Evolutionary conservation across 345 rosid genomes (phyloP).

Genomic region (Boechera divaricarpa): DNA sequence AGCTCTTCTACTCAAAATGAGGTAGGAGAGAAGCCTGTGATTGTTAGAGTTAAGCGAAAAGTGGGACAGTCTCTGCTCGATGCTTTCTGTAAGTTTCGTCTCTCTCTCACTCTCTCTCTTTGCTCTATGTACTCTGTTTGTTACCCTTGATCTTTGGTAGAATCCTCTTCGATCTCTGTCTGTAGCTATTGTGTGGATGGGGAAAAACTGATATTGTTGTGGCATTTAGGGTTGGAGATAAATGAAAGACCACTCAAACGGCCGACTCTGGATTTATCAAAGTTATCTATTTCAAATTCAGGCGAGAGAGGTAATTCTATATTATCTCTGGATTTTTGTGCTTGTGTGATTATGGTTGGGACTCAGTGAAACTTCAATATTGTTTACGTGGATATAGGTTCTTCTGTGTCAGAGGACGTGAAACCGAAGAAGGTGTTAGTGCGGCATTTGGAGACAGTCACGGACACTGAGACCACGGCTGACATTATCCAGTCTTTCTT

Average conservation of each 20-base stretch:
- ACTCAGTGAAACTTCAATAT: neutral
- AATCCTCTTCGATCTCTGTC: neutral
- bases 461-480: conserved; percentile 46
- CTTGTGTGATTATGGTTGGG: conserved; percentile 18
- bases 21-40: conserved; percentile 55
- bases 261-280: conserved; percentile 57
- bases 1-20: conserved; percentile 44
- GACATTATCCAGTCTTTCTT: conserved; percentile 62
- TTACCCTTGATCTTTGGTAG: neutral
- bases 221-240: conserved; percentile 75
- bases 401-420: conserved; percentile 53
- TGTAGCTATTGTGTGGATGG: neutral
- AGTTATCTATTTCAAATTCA: conserved; percentile 58
- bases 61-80: conserved; percentile 53
- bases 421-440: conserved; percentile 72
- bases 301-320: conserved; percentile 49
- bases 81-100: conserved; percentile 61
- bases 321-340: neutral
- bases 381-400: conserved; percentile 21
- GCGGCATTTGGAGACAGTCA: conserved; percentile 70
- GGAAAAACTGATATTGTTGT: neutral
- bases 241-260: conserved; percentile 77
- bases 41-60: conserved; percentile 76
- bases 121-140: neutral
- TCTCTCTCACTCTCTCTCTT: conserved; percentile 26